A percentile compares a stretch with the other conserved stretches of the same genome.
These are phyloP conservation scores for Datura wrightii DNA, from an alignment of 257 asterid species.

Conservation along the genomic window DNA sequence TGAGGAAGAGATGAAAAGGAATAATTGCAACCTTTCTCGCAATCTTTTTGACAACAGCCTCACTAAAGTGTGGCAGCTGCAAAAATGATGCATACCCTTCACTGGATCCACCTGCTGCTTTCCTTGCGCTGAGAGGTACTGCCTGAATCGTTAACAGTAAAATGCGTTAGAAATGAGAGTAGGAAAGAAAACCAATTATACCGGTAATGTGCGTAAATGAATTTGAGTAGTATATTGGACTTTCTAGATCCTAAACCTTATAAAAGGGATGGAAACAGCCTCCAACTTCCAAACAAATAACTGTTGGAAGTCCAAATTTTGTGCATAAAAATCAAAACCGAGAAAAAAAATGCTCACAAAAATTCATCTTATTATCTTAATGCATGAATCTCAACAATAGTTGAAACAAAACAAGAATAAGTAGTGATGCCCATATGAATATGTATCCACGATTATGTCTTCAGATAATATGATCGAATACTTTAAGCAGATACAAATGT, in stretches of 20 bases:
- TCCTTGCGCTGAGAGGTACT: constrained; percentile 91
- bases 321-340: neutral
- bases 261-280: neutral
- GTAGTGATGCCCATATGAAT: constrained; percentile 2
- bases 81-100: constrained; percentile 97
- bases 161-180: constrained; percentile 2
- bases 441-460: neutral
- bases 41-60: constrained; percentile 80
- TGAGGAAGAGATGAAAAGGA: constrained; percentile 34
- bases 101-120: constrained; percentile 74
- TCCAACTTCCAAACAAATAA: neutral
- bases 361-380: constrained; percentile 8
- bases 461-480: neutral
- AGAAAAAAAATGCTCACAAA: neutral
- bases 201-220: neutral
- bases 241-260: neutral
- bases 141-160: constrained; percentile 59
- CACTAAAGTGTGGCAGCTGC: constrained; percentile 97
- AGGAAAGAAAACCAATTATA: neutral
- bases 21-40: constrained; percentile 75
- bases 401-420: neutral
- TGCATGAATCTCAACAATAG: neutral
- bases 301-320: neutral
- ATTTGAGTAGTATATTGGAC: neutral
- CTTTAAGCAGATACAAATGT: neutral